These are phyloP conservation scores for Kluyveromyces nonfermentans DNA, from an alignment of 805 yeast species.

Conservation along the genomic window DNA sequence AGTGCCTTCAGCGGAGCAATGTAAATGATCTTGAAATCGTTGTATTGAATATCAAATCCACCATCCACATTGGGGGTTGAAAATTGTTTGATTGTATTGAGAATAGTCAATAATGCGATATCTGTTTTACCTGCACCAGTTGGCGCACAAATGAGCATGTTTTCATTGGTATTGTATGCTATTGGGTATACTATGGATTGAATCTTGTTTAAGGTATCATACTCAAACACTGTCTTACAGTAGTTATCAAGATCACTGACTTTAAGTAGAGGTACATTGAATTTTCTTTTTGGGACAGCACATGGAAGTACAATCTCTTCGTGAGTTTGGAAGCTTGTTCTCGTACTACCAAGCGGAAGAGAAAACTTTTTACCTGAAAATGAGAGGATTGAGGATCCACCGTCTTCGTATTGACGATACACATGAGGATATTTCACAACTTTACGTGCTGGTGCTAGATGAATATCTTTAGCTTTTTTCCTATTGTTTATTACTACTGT, in stretches of 20 bases:
- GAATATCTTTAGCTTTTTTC: conserved; percentile 38
- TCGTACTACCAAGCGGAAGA: conserved; percentile 72
- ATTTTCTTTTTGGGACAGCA: conserved; percentile 37
- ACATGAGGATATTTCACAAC: conserved; percentile 76
- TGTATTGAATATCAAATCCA: conserved; percentile 60
- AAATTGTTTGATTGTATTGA: conserved; percentile 71
- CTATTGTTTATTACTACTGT: conserved; percentile 44
- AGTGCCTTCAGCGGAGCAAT: conserved; percentile 91
- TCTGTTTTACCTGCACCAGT: conserved; percentile 98
- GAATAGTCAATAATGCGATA: conserved; percentile 72
- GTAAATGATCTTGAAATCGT: conserved; percentile 82
- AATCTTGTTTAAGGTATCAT: conserved; percentile 70
- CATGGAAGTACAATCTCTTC: conserved; percentile 85
- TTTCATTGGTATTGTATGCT: conserved; percentile 87
- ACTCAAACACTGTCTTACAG: conserved; percentile 80
- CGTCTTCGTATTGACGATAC: conserved; percentile 57
- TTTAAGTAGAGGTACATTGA: conserved; percentile 36
- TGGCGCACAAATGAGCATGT: conserved; percentile 94
- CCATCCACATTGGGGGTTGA: conserved; percentile 43
- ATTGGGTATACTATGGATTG: conserved; percentile 88
- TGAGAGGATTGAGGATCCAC: conserved; percentile 48
- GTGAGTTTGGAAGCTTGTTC: conserved; percentile 48
- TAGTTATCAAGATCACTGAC: conserved; percentile 60
- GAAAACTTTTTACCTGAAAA: conserved; percentile 73
- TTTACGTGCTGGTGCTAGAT: conserved; percentile 37